Evolutionary conservation across 23 red algal species (phyloP).

Genomic region (Gracilaria domingensis): DNA sequence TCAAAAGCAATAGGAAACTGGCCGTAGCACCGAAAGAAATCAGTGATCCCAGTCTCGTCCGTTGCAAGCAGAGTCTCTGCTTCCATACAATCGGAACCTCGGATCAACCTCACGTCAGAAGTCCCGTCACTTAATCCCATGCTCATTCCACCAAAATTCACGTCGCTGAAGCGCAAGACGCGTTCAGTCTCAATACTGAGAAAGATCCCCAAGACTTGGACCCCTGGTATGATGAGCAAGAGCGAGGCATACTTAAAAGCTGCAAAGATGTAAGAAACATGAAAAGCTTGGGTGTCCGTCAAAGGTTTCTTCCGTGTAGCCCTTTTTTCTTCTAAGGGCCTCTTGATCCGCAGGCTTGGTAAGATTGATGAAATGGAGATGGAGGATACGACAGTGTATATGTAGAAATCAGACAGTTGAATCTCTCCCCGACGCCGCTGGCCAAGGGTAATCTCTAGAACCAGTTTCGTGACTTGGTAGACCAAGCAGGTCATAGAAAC

Average conservation of each 20-base stretch:
- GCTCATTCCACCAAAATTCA: conserved; percentile 5
- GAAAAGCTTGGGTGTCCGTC: neutral
- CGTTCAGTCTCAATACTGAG: conserved; percentile 11
- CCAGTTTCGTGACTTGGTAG: conserved; percentile 3
- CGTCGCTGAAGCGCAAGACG: neutral
- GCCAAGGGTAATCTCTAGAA: neutral
- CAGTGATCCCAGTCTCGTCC: neutral
- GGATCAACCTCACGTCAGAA: neutral
- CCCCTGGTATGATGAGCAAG: neutral
- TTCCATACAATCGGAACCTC: neutral
- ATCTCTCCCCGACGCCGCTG: conserved; percentile 5
- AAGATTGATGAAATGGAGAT: neutral
- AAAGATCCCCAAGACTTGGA: conserved; percentile 5
- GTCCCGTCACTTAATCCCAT: neutral
- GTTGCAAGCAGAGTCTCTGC: neutral
- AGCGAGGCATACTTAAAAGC: neutral
- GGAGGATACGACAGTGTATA: conserved; percentile 7
- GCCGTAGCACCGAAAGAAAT: neutral
- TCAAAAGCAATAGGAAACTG: conserved; percentile 1
- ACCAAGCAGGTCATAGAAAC: conserved; percentile 1
- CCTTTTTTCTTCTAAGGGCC: neutral
- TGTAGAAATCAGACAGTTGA: neutral
- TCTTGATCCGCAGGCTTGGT: neutral
- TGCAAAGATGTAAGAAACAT: neutral
- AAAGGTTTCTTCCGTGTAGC: neutral